phyloP scores from a whole-genome alignment of 108 stramenopile genomes.

The Cyclotella distinguenda region DNA sequence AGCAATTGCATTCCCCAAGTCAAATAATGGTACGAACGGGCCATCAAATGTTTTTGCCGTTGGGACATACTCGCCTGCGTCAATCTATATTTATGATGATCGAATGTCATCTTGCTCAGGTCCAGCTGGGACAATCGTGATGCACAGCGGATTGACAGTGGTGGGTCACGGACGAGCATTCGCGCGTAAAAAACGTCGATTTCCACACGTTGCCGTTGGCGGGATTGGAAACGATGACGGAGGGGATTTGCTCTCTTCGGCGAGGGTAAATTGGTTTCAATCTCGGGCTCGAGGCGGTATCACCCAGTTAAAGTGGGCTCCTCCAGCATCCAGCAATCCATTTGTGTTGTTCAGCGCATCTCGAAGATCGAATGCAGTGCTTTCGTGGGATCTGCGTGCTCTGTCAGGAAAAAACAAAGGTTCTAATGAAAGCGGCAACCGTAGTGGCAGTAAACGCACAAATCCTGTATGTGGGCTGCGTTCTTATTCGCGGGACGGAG shows the following conservation, averaged over 20 bases:
- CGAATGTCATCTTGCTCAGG: conserved; percentile 38
- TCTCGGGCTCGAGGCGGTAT: conserved; percentile 68
- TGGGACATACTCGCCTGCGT: conserved; percentile 84
- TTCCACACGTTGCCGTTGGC: conserved; percentile 24
- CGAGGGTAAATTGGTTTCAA: conserved; percentile 76
- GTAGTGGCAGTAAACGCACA: background rate
- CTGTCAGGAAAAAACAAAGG: conserved; percentile 42
- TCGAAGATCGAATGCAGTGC: conserved; percentile 68
- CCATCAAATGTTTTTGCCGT: conserved; percentile 65
- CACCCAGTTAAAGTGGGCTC: conserved; percentile 70
- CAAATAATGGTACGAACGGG: conserved; percentile 10
- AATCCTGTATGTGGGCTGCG: conserved; percentile 57
- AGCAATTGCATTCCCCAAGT: conserved; percentile 51
- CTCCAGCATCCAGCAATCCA: conserved; percentile 30
- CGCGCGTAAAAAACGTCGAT: conserved; percentile 50
- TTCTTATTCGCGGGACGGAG: conserved; percentile 61
- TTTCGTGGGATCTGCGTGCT: conserved; percentile 82
- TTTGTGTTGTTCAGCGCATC: conserved; percentile 62
- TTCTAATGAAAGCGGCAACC: background rate
- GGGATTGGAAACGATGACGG: conserved; percentile 1
- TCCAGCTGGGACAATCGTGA: conserved; percentile 45
- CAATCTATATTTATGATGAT: conserved; percentile 83
- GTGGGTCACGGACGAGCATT: conserved; percentile 68
- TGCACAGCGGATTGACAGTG: conserved; percentile 53
- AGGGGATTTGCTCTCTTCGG: conserved; percentile 54